A percentile compares a stretch with the other conserved stretches of the same genome.
Conservation (phyloP, 805 yeast genomes). For the Candida insectorum region DNA sequence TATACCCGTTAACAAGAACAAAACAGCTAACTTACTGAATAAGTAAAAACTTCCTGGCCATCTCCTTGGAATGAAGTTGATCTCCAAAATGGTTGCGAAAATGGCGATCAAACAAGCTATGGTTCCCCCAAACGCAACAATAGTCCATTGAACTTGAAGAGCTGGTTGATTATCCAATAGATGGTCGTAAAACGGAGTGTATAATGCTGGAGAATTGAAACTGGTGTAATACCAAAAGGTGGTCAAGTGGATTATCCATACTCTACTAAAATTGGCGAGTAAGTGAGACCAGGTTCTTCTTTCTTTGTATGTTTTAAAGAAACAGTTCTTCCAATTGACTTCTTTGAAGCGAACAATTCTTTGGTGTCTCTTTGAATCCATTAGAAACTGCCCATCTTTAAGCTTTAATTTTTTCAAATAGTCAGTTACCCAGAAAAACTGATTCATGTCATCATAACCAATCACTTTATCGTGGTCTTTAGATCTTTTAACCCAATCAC, state of each 20-base stretch:
- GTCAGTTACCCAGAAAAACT: constrained; percentile 46
- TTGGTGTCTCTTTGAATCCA: constrained; percentile 22
- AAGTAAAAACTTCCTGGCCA: constrained; percentile 20
- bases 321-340: constrained; percentile 40
- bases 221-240: constrained; percentile 52
- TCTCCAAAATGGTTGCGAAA: constrained; percentile 23
- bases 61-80: constrained; percentile 22
- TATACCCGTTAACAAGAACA: constrained; percentile 14
- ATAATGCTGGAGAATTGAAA: constrained; percentile 48
- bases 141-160: constrained; percentile 40
- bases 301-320: constrained; percentile 47
- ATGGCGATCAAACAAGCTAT: constrained; percentile 32
- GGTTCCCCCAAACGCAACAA: constrained; percentile 45
- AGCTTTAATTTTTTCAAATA: constrained; percentile 32
- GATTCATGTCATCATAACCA: constrained; percentile 57
- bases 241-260: constrained; percentile 51
- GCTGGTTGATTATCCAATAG: constrained; percentile 43
- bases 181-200: constrained; percentile 41
- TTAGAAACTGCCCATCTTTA: constrained; percentile 27
- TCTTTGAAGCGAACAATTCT: constrained; percentile 28
- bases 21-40: constrained; percentile 12
- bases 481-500: constrained; percentile 55
- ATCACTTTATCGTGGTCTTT: constrained; percentile 63
- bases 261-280: constrained; percentile 47
- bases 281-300: constrained; percentile 50